phyloP scores from a whole-genome alignment of 2,329 filamentous ascomycete genomes.

The Coniosporium tulheliwenetii region DNA sequence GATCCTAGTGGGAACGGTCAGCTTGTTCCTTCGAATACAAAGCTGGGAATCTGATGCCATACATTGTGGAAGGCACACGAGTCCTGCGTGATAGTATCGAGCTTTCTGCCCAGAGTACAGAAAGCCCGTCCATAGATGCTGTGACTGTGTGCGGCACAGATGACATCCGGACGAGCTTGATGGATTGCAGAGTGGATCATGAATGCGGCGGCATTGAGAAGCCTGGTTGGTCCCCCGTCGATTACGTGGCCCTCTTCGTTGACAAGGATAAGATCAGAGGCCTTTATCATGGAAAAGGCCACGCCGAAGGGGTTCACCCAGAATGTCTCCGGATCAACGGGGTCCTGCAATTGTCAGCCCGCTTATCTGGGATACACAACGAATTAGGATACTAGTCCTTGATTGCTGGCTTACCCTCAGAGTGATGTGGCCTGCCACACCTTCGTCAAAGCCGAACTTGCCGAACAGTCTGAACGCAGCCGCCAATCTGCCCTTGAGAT shows the following conservation, averaged over 20 bases:
- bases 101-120: constrained; percentile 23
- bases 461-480: constrained; percentile 29
- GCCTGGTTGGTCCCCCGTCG: constrained; percentile 20
- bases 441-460: constrained; percentile 23
- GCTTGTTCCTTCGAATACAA: no score
- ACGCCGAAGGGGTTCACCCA: constrained; percentile 27
- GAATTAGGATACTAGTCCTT: background rate
- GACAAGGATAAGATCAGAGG: constrained; percentile 30
- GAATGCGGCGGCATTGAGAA: constrained; percentile 29
- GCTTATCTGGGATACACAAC: constrained; percentile 1
- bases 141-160: constrained; percentile 29
- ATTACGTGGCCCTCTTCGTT: constrained; percentile 26
- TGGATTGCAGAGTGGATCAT: constrained; percentile 30
- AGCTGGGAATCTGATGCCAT: background rate
- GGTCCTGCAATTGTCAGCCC: constrained; percentile 7
- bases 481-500: constrained; percentile 26
- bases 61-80: constrained; percentile 24
- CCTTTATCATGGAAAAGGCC: constrained; percentile 26
- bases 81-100: constrained; percentile 30
- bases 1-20: constrained; percentile 6
- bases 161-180: constrained; percentile 25
- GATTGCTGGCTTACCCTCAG: background rate
- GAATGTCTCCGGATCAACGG: constrained; percentile 11
- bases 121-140: constrained; percentile 28
- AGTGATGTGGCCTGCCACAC: constrained; percentile 25